Conservation (phyloP, 768 basidiomycete species). For the Phaffia tasmanica region DNA sequence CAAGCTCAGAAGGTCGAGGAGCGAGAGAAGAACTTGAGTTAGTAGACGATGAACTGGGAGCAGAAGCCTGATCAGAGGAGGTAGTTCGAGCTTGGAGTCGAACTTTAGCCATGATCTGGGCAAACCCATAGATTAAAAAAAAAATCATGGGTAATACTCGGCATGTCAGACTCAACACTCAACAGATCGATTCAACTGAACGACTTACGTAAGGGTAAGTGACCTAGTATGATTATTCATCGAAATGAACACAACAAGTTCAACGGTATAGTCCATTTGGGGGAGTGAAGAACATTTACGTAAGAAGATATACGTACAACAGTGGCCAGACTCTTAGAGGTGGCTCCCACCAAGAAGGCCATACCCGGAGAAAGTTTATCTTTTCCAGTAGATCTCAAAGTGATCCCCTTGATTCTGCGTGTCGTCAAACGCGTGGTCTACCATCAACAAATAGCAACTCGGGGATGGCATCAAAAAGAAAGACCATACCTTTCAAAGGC, state of each 20-base stretch:
- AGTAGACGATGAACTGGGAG: neutral
- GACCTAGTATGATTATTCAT: conserved; percentile 45
- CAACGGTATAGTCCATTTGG: neutral
- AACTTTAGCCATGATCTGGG: conserved; percentile 51
- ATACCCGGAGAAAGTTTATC: conserved; percentile 63
- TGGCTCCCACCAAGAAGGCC: conserved; percentile 76
- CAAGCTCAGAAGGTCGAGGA: conserved; percentile 3
- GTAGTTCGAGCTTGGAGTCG: conserved; percentile 76
- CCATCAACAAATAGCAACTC: neutral
- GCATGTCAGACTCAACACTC: neutral
- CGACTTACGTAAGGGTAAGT: conserved; percentile 62
- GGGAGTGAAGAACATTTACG: neutral
- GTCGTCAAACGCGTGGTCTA: neutral
- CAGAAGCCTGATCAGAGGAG: neutral
- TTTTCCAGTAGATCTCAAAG: conserved; percentile 48
- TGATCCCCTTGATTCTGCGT: conserved; percentile 53
- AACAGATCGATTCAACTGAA: neutral
- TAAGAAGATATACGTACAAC: conserved; percentile 47
- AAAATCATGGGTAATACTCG: neutral
- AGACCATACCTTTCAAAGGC: conserved; percentile 58
- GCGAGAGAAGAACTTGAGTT: conserved; percentile 10
- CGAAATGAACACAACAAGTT: neutral
- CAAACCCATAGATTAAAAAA: neutral
- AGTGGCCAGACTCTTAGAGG: conserved; percentile 91
- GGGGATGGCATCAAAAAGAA: neutral